These are phyloP conservation scores for Chaetothyriales sp. DNA, from an alignment of 2,329 filamentous ascomycete genomes.

Conservation along the genomic window DNA sequence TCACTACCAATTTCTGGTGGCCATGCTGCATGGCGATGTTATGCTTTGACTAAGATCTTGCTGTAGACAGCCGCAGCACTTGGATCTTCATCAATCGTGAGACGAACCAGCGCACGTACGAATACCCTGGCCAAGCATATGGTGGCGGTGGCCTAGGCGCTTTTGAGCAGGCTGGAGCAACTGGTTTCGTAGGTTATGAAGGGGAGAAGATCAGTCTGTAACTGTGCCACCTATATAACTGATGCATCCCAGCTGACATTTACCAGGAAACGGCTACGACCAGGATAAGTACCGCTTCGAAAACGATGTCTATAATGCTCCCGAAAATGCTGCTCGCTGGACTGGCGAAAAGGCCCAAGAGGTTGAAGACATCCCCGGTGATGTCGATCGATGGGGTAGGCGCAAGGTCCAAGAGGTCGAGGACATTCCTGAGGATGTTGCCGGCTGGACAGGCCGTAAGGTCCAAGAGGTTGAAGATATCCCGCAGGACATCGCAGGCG, in stretches of 20 bases:
- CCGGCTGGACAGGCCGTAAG: slow-evolving; percentile 29
- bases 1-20: background rate
- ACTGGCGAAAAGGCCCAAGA: background rate
- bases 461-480: slow-evolving; percentile 29
- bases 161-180: background rate
- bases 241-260: background rate
- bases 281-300: slow-evolving; percentile 21
- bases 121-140: slow-evolving; percentile 21
- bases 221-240: slow-evolving; percentile 11
- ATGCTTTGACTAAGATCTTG: background rate
- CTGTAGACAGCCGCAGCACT: slow-evolving; percentile 20
- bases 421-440: slow-evolving; percentile 30
- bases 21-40: background rate
- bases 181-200: slow-evolving; percentile 20
- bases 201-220: slow-evolving; percentile 26
- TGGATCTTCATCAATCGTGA: slow-evolving; percentile 34
- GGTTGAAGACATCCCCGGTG: background rate
- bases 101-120: slow-evolving; percentile 29
- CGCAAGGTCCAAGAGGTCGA: slow-evolving; percentile 19
- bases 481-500: slow-evolving; percentile 22
- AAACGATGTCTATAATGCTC: slow-evolving; percentile 15
- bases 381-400: background rate
- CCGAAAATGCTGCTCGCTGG: background rate
- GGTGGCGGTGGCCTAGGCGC: slow-evolving; percentile 2
- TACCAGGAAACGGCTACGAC: slow-evolving; percentile 22